phyloP scores from a whole-genome alignment of 257 asterid species.

The Misopates orontium region DNA sequence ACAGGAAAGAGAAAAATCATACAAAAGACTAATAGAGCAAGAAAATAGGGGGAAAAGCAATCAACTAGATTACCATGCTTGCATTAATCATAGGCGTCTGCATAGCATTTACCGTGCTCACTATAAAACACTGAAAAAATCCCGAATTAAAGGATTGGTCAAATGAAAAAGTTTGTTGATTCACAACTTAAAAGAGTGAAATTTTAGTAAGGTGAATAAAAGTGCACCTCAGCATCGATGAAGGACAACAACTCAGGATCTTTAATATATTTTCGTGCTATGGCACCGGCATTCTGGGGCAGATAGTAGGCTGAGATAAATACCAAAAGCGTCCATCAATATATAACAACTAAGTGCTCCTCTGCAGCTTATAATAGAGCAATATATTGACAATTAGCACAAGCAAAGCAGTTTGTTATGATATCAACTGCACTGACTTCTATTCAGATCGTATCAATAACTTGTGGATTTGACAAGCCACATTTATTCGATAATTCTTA shows the following conservation, averaged over 20 bases:
- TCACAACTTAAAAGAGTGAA: not conserved
- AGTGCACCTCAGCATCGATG: conserved; percentile 89
- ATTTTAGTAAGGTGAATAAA: conserved; percentile 25
- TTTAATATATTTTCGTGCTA: conserved; percentile 82
- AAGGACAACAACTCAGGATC: conserved; percentile 84
- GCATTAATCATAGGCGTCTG: conserved; percentile 99
- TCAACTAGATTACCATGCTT: conserved; percentile 72
- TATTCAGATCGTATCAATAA: no score
- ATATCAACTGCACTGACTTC: no score
- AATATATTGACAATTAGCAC: no score
- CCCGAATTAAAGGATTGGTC: conserved; percentile 16
- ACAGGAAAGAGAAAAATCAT: conserved; percentile 24
- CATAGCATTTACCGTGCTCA: conserved; percentile 88
- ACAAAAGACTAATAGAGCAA: conserved; percentile 1
- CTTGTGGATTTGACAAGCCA: no score
- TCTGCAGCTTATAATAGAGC: not conserved
- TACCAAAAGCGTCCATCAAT: conserved; percentile 30
- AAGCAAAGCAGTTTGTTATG: no score
- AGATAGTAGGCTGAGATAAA: conserved; percentile 83
- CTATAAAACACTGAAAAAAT: conserved; percentile 84
- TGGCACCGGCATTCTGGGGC: conserved; percentile 92
- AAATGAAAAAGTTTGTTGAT: conserved; percentile 9
- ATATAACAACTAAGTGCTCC: not conserved
- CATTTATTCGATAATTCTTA: no score
- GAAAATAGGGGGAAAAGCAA: conserved; percentile 4